Conservation (phyloP, 257 asterid genomes). For the Salvia rosmarinus region DNA sequence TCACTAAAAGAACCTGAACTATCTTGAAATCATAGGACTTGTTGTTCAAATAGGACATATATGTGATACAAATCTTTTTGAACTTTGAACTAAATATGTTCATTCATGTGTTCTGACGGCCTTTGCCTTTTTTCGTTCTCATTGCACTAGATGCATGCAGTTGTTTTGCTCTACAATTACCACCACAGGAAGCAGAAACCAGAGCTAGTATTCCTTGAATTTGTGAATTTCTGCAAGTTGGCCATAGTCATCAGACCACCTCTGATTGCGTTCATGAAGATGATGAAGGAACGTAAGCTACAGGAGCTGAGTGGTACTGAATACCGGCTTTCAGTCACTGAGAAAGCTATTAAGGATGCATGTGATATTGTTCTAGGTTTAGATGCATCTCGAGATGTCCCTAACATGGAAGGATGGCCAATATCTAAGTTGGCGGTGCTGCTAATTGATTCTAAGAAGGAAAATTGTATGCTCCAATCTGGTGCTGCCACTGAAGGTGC, state of each 20-base stretch:
- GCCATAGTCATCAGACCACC: constrained; percentile 51
- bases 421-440: constrained; percentile 59
- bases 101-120: background rate
- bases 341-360: constrained; percentile 66
- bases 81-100: background rate
- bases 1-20: background rate
- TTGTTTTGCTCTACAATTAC: constrained; percentile 82
- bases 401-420: constrained; percentile 51
- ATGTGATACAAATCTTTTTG: background rate
- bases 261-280: constrained; percentile 55
- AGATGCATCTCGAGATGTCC: constrained; percentile 48
- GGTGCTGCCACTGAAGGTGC: constrained; percentile 52
- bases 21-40: background rate
- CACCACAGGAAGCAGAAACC: constrained; percentile 62
- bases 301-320: constrained; percentile 31
- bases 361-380: constrained; percentile 57
- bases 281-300: constrained; percentile 24
- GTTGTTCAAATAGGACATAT: background rate
- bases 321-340: constrained; percentile 54
- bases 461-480: constrained; percentile 51
- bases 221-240: constrained; percentile 54
- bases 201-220: constrained; percentile 44
- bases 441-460: constrained; percentile 58
- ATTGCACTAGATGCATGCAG: constrained; percentile 66
- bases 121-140: constrained; percentile 8